These are phyloP conservation scores for Endotrypanum monterogeii DNA, from an alignment of 208 protist species.

Conservation along the genomic window DNA sequence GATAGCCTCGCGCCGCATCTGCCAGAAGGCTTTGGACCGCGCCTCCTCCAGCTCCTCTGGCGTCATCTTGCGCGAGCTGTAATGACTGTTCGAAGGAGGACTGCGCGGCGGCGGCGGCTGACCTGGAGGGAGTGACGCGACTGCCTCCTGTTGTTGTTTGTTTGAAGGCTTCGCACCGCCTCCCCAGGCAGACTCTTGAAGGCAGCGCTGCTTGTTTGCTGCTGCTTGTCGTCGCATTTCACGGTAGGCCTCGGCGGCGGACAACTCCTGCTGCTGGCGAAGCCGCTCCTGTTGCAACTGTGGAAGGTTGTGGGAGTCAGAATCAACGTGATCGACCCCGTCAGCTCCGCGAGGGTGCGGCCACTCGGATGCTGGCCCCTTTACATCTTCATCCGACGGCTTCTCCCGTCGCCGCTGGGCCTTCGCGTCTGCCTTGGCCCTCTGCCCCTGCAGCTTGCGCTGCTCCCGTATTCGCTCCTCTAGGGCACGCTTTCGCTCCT, in stretches of 20 bases:
- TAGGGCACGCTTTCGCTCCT: slow-evolving; percentile 55
- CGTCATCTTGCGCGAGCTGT: slow-evolving; percentile 54
- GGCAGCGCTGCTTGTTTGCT: slow-evolving; percentile 72
- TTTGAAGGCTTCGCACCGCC: neutral
- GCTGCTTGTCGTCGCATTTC: slow-evolving; percentile 83
- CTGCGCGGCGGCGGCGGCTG: slow-evolving; percentile 47
- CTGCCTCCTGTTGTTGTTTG: neutral
- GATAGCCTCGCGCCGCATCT: slow-evolving; percentile 87
- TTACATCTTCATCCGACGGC: slow-evolving; percentile 76
- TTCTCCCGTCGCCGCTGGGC: slow-evolving; percentile 62
- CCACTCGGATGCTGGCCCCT: slow-evolving; percentile 39
- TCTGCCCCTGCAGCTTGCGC: slow-evolving; percentile 43
- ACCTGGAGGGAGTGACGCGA: slow-evolving; percentile 18
- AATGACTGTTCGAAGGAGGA: slow-evolving; percentile 32
- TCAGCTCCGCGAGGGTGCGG: slow-evolving; percentile 32
- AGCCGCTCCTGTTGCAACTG: slow-evolving; percentile 19
- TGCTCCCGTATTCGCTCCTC: slow-evolving; percentile 77
- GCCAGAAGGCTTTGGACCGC: slow-evolving; percentile 79
- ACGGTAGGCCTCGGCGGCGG: slow-evolving; percentile 58
- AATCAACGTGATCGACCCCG: slow-evolving; percentile 9
- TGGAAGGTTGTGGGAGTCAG: slow-evolving; percentile 5
- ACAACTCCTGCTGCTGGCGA: slow-evolving; percentile 27
- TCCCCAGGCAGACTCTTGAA: slow-evolving; percentile 32
- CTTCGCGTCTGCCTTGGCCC: slow-evolving; percentile 47
- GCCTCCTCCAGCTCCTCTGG: slow-evolving; percentile 65